A percentile compares a stretch with the other conserved stretches of the same genome.
These are phyloP conservation scores for Tylopilus subfusipes DNA, from an alignment of 768 basidiomycete genomes.

Conservation along the genomic window DNA sequence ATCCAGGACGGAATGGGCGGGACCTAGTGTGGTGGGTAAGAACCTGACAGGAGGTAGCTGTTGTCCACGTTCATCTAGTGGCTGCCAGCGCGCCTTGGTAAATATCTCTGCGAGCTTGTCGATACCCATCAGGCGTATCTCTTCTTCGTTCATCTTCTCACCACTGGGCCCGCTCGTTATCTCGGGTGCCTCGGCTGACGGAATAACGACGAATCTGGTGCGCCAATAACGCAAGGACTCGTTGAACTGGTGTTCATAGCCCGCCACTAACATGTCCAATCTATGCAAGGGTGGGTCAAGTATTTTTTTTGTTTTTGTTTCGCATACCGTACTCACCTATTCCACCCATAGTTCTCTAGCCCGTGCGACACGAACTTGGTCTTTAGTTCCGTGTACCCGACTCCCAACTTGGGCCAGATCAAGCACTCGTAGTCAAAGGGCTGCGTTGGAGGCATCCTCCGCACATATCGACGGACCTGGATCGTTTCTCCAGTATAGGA, in stretches of 20 bases:
- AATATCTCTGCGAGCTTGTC: conserved; percentile 90
- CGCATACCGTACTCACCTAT: conserved; percentile 49
- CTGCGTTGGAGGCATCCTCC: conserved; percentile 60
- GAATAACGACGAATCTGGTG: conserved; percentile 90
- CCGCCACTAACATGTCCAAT: conserved; percentile 80
- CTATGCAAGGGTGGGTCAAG: conserved; percentile 35
- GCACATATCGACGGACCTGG: conserved; percentile 81
- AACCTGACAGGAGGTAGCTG: conserved; percentile 65
- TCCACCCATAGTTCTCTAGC: conserved; percentile 83
- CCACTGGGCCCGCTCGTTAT: conserved; percentile 55
- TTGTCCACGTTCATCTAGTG: conserved; percentile 39
- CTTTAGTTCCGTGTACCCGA: conserved; percentile 77
- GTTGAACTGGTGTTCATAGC: conserved; percentile 75
- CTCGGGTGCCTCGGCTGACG: conserved; percentile 67
- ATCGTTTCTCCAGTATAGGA: conserved; percentile 90
- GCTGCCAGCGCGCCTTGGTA: conserved; percentile 77
- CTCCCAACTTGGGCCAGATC: conserved; percentile 90
- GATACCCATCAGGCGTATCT: conserved; percentile 83
- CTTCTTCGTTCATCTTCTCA: conserved; percentile 80
- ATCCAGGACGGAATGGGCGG: conserved; percentile 75
- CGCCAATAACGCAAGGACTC: conserved; percentile 91
- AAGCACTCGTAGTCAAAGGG: conserved; percentile 81
- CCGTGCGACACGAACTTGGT: conserved; percentile 77
- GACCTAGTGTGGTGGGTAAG: conserved; percentile 81
- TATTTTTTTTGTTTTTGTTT: neutral